These are phyloP conservation scores for Claviceps purpurea DNA, from an alignment of 2,329 filamentous ascomycete genomes.

Conservation along the genomic window DNA sequence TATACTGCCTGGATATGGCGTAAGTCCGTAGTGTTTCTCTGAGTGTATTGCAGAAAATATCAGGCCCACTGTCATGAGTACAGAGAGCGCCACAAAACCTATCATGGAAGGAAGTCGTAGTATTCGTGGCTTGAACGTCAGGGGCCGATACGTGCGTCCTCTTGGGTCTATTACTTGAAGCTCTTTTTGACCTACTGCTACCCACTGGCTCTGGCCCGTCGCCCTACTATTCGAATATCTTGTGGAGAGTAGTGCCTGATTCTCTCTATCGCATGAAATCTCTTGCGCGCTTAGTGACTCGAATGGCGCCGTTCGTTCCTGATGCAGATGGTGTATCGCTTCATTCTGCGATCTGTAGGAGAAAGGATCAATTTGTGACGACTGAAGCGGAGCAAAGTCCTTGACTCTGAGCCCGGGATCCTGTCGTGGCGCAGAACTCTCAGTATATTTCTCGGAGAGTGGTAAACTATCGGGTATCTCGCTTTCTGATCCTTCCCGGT, in stretches of 20 bases:
- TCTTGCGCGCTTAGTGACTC: background rate
- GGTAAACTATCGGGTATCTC: constrained; percentile 30
- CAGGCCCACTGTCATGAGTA: constrained; percentile 59
- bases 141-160: constrained; percentile 28
- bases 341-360: background rate
- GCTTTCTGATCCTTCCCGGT: constrained; percentile 47
- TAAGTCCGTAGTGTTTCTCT: constrained; percentile 47
- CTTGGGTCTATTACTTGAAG: constrained; percentile 24
- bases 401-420: background rate
- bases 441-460: constrained; percentile 18
- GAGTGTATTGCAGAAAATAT: constrained; percentile 63
- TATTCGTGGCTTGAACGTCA: constrained; percentile 59
- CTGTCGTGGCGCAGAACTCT: constrained; percentile 15
- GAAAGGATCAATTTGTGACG: background rate
- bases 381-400: background rate
- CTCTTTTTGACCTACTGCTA: constrained; percentile 21
- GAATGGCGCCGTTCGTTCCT: background rate
- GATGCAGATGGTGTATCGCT: background rate
- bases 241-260: constrained; percentile 4
- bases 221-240: constrained; percentile 1
- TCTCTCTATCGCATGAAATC: background rate
- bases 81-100: constrained; percentile 44
- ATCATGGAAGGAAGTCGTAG: constrained; percentile 54
- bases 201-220: constrained; percentile 14
- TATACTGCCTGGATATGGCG: constrained; percentile 50